phyloP scores from a whole-genome alignment of 2,329 filamentous ascomycete genomes.

The Podosphaera fusca region DNA sequence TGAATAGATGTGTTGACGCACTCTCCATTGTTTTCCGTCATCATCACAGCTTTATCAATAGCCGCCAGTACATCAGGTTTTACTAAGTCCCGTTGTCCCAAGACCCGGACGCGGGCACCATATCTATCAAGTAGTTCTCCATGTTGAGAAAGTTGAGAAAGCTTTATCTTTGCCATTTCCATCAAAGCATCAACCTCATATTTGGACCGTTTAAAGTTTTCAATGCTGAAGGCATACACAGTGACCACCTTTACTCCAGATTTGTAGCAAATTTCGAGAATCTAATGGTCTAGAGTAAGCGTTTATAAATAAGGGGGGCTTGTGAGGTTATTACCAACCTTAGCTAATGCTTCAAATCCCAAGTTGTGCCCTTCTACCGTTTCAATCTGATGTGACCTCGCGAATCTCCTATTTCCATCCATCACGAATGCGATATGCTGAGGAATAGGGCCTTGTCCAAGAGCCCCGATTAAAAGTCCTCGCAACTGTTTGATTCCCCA shows the following conservation, averaged over 20 bases:
- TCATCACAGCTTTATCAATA: conserved; percentile 62
- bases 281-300: conserved; percentile 22
- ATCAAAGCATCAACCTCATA: conserved; percentile 94
- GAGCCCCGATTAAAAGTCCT: conserved; percentile 66
- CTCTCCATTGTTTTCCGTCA: conserved; percentile 74
- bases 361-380: conserved; percentile 89
- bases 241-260: conserved; percentile 91
- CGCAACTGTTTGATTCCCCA: conserved; percentile 61
- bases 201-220: conserved; percentile 93
- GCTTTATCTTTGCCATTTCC: conserved; percentile 91
- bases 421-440: conserved; percentile 98
- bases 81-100: conserved; percentile 67
- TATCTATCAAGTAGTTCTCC: conserved; percentile 85
- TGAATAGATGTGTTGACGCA: conserved; percentile 17
- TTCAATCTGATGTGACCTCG: conserved; percentile 74
- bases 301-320: not conserved
- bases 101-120: conserved; percentile 62
- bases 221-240: conserved; percentile 95
- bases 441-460: conserved; percentile 78
- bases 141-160: conserved; percentile 77
- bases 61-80: conserved; percentile 73
- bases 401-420: conserved; percentile 93
- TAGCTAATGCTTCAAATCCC: conserved; percentile 83
- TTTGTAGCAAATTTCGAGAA: conserved; percentile 96
- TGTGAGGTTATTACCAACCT: conserved; percentile 26